Evolutionary conservation across 1,139 yeast genomes (phyloP).

Genomic region (Protomyces inundatus): DNA sequence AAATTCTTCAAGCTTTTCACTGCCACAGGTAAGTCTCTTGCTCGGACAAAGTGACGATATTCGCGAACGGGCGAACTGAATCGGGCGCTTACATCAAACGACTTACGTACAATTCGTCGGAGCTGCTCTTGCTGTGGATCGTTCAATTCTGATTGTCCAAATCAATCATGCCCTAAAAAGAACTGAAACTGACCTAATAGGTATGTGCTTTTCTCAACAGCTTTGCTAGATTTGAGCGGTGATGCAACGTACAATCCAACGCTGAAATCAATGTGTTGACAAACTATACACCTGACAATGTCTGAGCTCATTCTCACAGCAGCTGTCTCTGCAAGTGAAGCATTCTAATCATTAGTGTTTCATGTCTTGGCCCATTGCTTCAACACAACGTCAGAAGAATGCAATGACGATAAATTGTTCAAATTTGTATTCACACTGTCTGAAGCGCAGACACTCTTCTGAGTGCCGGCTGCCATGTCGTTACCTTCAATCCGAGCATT

Average conservation of each 20-base stretch:
- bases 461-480: conserved; percentile 1
- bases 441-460: background rate
- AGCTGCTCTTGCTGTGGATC: conserved; percentile 10
- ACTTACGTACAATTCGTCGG: conserved; percentile 27
- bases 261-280: conserved; percentile 19
- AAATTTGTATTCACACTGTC: conserved; percentile 23
- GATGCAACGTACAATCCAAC: background rate
- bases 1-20: background rate
- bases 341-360: background rate
- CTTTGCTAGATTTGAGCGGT: background rate
- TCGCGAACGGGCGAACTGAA: conserved; percentile 28
- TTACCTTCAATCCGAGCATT: conserved; percentile 20
- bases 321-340: background rate
- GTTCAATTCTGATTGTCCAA: conserved; percentile 22
- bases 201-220: background rate
- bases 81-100: conserved; percentile 14
- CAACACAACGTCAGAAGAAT: background rate
- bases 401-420: background rate
- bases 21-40: background rate
- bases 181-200: background rate
- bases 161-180: background rate
- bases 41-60: conserved; percentile 12
- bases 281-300: conserved; percentile 23
- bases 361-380: no score
- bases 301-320: conserved; percentile 7